Percentiles rank a stretch among this genome's conserved stretches.
Evolutionary conservation across 176 grass and related monocot genomes (phyloP).

Genomic region (Poa pratensis): DNA sequence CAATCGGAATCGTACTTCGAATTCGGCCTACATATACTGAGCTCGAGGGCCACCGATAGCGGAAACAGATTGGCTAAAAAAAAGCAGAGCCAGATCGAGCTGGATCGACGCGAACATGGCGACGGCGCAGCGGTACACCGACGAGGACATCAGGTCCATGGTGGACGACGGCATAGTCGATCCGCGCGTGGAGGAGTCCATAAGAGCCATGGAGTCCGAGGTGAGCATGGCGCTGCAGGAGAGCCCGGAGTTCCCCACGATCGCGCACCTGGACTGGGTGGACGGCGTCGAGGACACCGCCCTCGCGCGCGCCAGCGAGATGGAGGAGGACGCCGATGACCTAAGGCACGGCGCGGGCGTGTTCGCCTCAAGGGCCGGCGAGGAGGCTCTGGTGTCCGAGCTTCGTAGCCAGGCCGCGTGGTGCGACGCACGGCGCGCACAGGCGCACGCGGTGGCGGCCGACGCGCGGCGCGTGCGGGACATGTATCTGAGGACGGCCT

Average conservation of each 20-base stretch:
- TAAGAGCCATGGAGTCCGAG: background rate
- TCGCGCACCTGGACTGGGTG: slow-evolving; percentile 13
- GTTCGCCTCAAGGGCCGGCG: background rate
- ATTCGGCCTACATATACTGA: background rate
- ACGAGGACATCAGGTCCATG: slow-evolving; percentile 9
- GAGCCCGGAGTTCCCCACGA: background rate
- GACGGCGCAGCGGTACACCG: background rate
- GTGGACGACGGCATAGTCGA: background rate
- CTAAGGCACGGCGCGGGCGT: background rate
- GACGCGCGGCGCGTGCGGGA: background rate
- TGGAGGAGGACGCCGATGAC: background rate
- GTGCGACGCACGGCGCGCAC: background rate
- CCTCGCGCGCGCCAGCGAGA: background rate
- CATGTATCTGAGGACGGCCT: background rate
- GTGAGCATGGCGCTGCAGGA: background rate
- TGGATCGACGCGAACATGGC: background rate
- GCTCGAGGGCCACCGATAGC: background rate
- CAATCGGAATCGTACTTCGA: background rate
- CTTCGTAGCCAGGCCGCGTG: background rate
- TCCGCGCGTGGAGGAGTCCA: background rate
- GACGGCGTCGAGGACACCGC: background rate
- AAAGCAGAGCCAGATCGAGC: background rate
- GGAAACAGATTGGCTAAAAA: background rate
- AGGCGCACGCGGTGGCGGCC: background rate
- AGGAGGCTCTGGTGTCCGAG: background rate